A percentile compares a stretch with the other conserved stretches of the same genome.
Conservation (phyloP, 2,329 filamentous ascomycete genomes). For the Stagonosporopsis chrysanthemi region DNA sequence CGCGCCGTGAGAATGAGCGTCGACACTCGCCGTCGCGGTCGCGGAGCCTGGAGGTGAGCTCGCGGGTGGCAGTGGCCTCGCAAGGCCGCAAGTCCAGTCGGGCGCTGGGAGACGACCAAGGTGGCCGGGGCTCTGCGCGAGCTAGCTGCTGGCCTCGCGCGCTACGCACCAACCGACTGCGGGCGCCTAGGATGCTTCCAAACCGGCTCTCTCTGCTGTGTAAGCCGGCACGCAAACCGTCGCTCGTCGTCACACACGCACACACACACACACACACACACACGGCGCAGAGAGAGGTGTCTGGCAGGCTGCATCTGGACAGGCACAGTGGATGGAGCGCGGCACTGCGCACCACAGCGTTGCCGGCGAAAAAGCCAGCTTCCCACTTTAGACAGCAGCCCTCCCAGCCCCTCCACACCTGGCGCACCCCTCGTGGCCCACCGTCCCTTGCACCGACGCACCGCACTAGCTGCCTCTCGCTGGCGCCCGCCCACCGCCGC, state of each 20-base stretch:
- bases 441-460: conserved; percentile 5
- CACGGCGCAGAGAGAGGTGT: background rate
- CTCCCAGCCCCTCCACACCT: conserved; percentile 20
- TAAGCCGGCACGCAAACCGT: background rate
- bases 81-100: background rate
- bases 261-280: too few relatives aligned
- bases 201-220: background rate
- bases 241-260: background rate
- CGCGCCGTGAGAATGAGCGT: conserved; percentile 7
- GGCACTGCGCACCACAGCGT: background rate
- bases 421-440: conserved; percentile 8
- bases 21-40: conserved; percentile 4
- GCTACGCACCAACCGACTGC: conserved; percentile 3
- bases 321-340: background rate
- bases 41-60: background rate
- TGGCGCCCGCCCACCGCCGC: conserved; percentile 10
- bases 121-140: conserved; percentile 6
- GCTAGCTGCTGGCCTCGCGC: background rate
- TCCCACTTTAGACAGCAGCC: background rate
- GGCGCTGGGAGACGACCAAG: background rate
- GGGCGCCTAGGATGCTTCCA: background rate
- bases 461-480: conserved; percentile 3
- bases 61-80: too few relatives aligned
- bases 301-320: too few relatives aligned
- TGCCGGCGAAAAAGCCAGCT: background rate